Base-by-base conservation (phyloP, 2,329 filamentous ascomycete species). In the Bipolaris oryzae region DNA sequence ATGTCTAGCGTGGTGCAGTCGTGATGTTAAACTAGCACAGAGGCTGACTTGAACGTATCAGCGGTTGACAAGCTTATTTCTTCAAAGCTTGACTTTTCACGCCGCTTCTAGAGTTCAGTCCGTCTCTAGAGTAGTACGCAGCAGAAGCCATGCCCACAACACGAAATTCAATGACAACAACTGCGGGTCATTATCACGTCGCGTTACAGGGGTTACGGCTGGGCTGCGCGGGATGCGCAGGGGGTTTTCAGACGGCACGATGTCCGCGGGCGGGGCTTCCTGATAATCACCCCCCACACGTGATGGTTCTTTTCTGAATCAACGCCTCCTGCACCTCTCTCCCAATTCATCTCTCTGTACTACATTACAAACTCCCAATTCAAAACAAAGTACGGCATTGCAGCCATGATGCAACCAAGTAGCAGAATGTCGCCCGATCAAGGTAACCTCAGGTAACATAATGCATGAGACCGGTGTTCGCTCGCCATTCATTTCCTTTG, bases 401-500 rank as follows among this genome's bases (percentile, higher is more conserved):
- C 53, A 58, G 58, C 58, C 64, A 69, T 62, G 54, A 74, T 73
- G 67, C 57, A 67, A 63, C 62, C 62, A 62, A 73, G 64, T 67
- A 70, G 70, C 72, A 71, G 72, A 68, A 60, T 41, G 56, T 37
- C 50, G 53, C 64, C 68, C 67, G 71, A 74, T 76, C 73, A 74
- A 75, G 73, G 72, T 75, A 75, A 71, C 65, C 60, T 62, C 58
- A 53, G 55, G 57, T 60, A 67, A 67, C 66, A 69, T 31, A 67
- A 59, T 53, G 73, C 73, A 76, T 76, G 72, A 74, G 67, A 72
- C 73, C 72, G 73, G 73, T 76, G 73, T 67, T 76, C 65, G 63
- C 62, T 63, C 55, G 46, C 37, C 35, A 23, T 16, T 16, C 38
- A 23, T 16, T 16, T 37, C 7, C 13, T 49, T 34, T 37, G 41